Percentiles rank a stretch among this genome's conserved stretches.
Conservation (phyloP, 2,329 filamentous ascomycete genomes). For the Microsporum audouinii region DNA sequence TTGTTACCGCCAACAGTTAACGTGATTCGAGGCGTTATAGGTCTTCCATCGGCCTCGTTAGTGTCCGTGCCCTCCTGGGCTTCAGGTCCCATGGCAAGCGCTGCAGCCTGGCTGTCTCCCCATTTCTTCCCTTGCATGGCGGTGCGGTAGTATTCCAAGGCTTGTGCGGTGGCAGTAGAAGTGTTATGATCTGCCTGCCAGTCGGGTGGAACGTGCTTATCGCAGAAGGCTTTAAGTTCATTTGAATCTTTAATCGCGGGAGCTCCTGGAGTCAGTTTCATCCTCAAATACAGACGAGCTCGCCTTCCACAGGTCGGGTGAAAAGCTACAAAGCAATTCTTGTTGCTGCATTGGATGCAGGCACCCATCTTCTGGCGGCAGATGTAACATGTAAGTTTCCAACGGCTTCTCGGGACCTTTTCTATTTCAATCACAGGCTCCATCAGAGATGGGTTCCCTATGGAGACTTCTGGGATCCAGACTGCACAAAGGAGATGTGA, state of each 20-base stretch:
- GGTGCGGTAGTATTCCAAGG: slow-evolving; percentile 78
- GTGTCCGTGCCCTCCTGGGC: slow-evolving; percentile 44
- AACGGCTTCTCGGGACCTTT: slow-evolving; percentile 87
- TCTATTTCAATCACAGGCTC: slow-evolving; percentile 97
- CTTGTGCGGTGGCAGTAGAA: slow-evolving; percentile 64
- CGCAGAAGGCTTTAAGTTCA: slow-evolving; percentile 85
- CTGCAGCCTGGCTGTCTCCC: slow-evolving; percentile 80
- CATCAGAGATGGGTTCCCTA: slow-evolving; percentile 95
- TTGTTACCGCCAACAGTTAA: slow-evolving; percentile 48
- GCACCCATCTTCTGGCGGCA: slow-evolving; percentile 96
- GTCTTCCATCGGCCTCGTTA: slow-evolving; percentile 34
- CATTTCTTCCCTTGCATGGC: slow-evolving; percentile 82
- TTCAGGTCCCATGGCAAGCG: slow-evolving; percentile 61
- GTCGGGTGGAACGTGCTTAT: slow-evolving; percentile 83
- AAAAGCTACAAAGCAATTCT: slow-evolving; percentile 92
- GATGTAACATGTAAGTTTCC: slow-evolving; percentile 91
- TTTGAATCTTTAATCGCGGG: slow-evolving; percentile 68
- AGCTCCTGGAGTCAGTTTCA: slow-evolving; percentile 82
- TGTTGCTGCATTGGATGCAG: slow-evolving; percentile 96
- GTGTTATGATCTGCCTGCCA: slow-evolving; percentile 81
- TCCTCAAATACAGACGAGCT: slow-evolving; percentile 79
- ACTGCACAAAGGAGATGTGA: slow-evolving; percentile 91
- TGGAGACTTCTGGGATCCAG: slow-evolving; percentile 94
- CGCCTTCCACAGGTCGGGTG: slow-evolving; percentile 91
- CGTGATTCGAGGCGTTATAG: slow-evolving; percentile 39